These are phyloP conservation scores for Tuber indicum DNA, from an alignment of 495 filamentous ascomycete genomes.

Conservation along the genomic window DNA sequence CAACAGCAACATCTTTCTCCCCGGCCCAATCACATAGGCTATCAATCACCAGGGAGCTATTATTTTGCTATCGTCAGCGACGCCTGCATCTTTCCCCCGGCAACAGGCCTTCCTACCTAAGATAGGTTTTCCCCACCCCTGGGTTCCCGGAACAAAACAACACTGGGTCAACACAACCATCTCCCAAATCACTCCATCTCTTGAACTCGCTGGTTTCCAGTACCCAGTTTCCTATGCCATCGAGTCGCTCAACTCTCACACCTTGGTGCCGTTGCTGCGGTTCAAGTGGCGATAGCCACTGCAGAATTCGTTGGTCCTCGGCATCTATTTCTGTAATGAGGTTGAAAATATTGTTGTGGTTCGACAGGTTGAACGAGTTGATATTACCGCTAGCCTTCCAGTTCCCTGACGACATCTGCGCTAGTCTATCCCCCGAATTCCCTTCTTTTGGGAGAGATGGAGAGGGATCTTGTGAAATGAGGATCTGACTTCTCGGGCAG, in stretches of 20 bases:
- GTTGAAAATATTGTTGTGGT: not conserved
- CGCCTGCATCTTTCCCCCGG: not conserved
- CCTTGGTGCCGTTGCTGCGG: not conserved
- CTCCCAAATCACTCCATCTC: not conserved
- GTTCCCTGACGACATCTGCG: not conserved
- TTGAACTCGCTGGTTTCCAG: not conserved
- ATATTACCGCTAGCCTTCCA: not conserved
- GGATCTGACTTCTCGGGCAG: not conserved
- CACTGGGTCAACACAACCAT: not conserved
- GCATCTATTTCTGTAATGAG: not conserved
- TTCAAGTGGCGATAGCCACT: not conserved
- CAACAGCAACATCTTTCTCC: not conserved
- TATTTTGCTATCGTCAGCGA: not conserved
- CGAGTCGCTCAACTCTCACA: not conserved
- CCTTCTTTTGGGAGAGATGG: not conserved
- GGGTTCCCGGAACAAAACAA: not conserved
- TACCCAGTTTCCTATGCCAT: not conserved
- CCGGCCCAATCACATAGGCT: not conserved
- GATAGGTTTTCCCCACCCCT: not conserved
- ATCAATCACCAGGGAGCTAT: not conserved
- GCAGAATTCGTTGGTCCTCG: not conserved
- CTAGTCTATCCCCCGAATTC: not conserved
- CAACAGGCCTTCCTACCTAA: not conserved
- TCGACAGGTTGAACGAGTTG: not conserved
- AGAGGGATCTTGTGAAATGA: not conserved